These are phyloP conservation scores for Thuja plicata DNA, from an alignment of 83 land plant genomes.

Conservation along the genomic window DNA sequence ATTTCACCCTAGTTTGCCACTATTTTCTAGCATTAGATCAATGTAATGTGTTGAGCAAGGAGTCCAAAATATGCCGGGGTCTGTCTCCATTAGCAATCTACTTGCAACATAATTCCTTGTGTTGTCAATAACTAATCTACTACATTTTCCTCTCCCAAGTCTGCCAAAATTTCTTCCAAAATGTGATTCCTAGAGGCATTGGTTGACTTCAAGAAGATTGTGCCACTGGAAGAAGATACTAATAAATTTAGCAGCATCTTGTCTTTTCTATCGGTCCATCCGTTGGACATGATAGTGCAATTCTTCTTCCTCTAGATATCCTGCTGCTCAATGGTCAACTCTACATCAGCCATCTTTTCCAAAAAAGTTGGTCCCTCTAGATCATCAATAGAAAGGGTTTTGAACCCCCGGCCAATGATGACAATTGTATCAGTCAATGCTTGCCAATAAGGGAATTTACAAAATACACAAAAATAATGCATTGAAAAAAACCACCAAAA, in stretches of 20 bases:
- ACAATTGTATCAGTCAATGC: too few relatives aligned
- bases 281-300: background rate
- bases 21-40: background rate
- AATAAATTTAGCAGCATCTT: background rate
- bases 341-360: too few relatives aligned
- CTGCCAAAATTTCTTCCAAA: background rate
- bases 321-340: too few relatives aligned
- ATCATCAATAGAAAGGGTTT: too few relatives aligned
- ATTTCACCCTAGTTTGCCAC: background rate
- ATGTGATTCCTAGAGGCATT: background rate
- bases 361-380: too few relatives aligned
- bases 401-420: too few relatives aligned
- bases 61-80: background rate
- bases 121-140: background rate
- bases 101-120: background rate
- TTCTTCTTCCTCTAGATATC: background rate
- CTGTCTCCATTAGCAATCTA: background rate
- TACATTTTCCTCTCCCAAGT: background rate
- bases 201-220: background rate
- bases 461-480: too few relatives aligned
- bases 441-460: too few relatives aligned
- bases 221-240: background rate
- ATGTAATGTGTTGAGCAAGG: background rate
- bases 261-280: background rate
- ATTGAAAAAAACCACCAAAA: too few relatives aligned